Base-by-base conservation (phyloP, 805 yeast species). In the Candida odintsovae region DNA sequence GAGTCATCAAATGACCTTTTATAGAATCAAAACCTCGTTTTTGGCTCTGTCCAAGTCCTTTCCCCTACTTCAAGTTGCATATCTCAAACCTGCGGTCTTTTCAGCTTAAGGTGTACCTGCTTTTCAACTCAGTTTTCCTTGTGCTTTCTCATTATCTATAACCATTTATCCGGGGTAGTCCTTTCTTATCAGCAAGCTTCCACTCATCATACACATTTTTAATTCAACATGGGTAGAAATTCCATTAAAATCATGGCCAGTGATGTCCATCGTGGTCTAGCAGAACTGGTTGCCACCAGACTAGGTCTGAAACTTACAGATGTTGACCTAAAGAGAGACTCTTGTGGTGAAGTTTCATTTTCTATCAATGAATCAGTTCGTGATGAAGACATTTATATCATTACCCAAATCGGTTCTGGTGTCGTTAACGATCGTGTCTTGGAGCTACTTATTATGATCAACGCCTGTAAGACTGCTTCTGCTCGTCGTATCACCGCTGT, bases 401-500 rank as follows among this genome's bases (percentile, higher is more conserved):
- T 86, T 49, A 82, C 85, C 64, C 94, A 86, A 63, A 82, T 83
- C 35, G 90, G 90, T 3, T 82, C 86, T 21, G 90, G 90, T 16
- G 80, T 78, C 19, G 84, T 86, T 31, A 86, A 86, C 59, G 92
- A 86, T 63, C 75, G 80, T 51, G 80, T 86, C 29, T 67, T 86
- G 67, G 95, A 86, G 62, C 67, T 86, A 35, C 65, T 86, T 53
- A 82, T 86, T 59, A 83, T 85, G 82, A 83, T 86, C 52, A 83
- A 83, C 59, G 92, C 94, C 16, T 86, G 92, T 65, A 82, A 82
- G 58, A 82, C 86, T 3, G 94, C 94, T 10, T 80, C 88, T 45
- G 94, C 92, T 18, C 76, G 94, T 62, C 76, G 89, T 62, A 83
- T 86, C 62, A 85, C 92, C 3, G 94, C 87, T 7, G 86, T 86